A percentile compares a stretch with the other conserved stretches of the same genome.
These are phyloP conservation scores for Coccomyxa sp. DNA, from an alignment of 139 green algal species.

Conservation along the genomic window DNA sequence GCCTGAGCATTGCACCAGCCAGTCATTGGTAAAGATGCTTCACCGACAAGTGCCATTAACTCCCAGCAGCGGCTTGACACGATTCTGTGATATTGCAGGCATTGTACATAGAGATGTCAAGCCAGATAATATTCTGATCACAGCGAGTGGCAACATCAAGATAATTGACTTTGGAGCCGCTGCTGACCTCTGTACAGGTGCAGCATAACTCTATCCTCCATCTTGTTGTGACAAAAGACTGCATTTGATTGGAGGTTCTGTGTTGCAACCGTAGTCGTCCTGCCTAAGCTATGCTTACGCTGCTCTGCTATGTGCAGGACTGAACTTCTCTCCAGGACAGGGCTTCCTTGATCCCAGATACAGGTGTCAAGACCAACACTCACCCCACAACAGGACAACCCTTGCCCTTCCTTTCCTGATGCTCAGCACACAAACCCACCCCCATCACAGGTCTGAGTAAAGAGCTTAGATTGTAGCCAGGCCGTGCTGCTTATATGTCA, in stretches of 20 bases:
- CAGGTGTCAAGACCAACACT: too few species aligned
- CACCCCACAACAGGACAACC: too few species aligned
- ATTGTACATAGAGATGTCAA: conserved; percentile 90
- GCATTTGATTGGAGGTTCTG: too few species aligned
- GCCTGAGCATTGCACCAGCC: too few species aligned
- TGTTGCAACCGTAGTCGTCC: too few species aligned
- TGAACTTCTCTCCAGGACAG: conserved; percentile 89
- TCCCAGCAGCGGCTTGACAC: too few species aligned
- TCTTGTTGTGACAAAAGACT: too few species aligned
- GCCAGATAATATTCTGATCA: conserved; percentile 84
- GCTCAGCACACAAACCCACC: not conserved
- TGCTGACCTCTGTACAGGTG: conserved; percentile 84
- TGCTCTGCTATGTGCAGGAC: conserved; percentile 83
- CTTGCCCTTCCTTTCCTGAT: not conserved
- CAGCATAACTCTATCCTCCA: too few species aligned
- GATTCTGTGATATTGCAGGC: conserved; percentile 8
- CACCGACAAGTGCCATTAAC: too few species aligned
- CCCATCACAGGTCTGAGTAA: not conserved
- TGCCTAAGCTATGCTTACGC: too few species aligned
- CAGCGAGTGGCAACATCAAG: conserved; percentile 71
- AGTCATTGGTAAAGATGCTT: too few species aligned
- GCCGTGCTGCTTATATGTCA: not conserved
- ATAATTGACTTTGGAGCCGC: conserved; percentile 93
- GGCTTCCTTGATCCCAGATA: conserved; percentile 91
- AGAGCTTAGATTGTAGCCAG: too few species aligned